Conservation (phyloP, 768 basidiomycete genomes). For the Phaffia australis region DNA sequence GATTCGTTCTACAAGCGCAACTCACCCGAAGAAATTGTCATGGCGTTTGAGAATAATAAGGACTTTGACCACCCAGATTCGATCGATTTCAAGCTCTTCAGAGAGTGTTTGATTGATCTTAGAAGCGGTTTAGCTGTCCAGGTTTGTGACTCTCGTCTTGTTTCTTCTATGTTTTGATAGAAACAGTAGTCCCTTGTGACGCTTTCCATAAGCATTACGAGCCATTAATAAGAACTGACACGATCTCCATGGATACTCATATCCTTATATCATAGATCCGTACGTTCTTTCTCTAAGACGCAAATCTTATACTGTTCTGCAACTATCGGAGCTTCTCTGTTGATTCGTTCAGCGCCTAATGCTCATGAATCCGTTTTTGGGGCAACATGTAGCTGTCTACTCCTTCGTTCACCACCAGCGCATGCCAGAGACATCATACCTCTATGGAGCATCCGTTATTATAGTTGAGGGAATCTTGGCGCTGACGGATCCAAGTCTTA, state of each 20-base stretch:
- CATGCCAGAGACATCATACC: slow-evolving; percentile 51
- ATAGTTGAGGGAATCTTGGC: slow-evolving; percentile 89
- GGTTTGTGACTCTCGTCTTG: slow-evolving; percentile 25
- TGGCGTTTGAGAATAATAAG: slow-evolving; percentile 63
- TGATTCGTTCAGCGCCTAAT: too few relatives aligned
- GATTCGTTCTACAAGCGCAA: slow-evolving; percentile 90
- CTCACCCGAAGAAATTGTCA: slow-evolving; percentile 60
- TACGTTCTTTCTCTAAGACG: background rate
- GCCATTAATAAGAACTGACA: background rate
- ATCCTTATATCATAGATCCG: background rate
- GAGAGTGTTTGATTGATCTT: slow-evolving; percentile 65
- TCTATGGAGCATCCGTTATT: slow-evolving; percentile 87
- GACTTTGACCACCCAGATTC: slow-evolving; percentile 90
- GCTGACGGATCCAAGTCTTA: slow-evolving; percentile 63
- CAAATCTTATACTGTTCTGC: background rate
- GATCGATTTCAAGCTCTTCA: slow-evolving; percentile 78
- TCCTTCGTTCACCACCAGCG: slow-evolving; percentile 86
- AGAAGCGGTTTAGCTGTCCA: slow-evolving; percentile 61
- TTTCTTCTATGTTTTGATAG: too few relatives aligned
- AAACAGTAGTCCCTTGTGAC: too few relatives aligned
- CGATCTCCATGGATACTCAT: background rate
- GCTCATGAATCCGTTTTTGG: background rate
- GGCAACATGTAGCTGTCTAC: slow-evolving; percentile 50
- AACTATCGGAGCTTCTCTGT: background rate
- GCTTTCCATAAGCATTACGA: too few relatives aligned